Base-by-base conservation (phyloP, 169 alveolate genomes). In the Plasmodium gonderi region DNA sequence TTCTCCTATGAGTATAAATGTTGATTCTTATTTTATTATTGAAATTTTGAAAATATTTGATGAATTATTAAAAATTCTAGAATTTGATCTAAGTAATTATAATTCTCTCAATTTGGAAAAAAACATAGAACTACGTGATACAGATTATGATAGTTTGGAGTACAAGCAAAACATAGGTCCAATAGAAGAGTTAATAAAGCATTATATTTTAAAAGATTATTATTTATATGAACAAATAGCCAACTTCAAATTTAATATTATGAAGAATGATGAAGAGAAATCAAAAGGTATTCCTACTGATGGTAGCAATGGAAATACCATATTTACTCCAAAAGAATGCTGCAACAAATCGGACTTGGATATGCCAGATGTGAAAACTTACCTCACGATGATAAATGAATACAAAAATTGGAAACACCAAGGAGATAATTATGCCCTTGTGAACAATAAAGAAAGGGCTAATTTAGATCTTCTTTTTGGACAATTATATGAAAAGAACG, bases 1-100 rank as follows among this genome's bases (percentile, higher is more conserved):
- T 31, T 69, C 94, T 23, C 91, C 94, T 6, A 31, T 90, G 94
- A 77, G 82, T 45, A 36, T 90, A 90, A 90, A 90, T 40, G 64
- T 90, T 68, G 94, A 90, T 51, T 90, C 94, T 6, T 90, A 90
- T 65, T 90, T 90, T 90, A 90, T 79, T 69, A 79, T 90, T n/a
- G 94, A 90, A 78, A 64, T 90, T 26, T 79, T 90, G 54, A 76
- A 79, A 51, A 78, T 90, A 20, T 60, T 90, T 31, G 94, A 90
- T 42, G 94, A 90, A 45, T 33, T 90, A 20, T 78, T 90, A 38
- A 76, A 90, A 77, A 90, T 90, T 2, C n/a, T 90, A 4, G 94
- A 90, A 8, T 90, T 23, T 23, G 94, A 90, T 90, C 47, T 90
- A 38, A 78, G 67, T 72, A 67, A 90, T 36, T 90, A 90, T 36